phyloP scores from a whole-genome alignment of 805 yeast species.

The Wickerhamomyces bovis region DNA sequence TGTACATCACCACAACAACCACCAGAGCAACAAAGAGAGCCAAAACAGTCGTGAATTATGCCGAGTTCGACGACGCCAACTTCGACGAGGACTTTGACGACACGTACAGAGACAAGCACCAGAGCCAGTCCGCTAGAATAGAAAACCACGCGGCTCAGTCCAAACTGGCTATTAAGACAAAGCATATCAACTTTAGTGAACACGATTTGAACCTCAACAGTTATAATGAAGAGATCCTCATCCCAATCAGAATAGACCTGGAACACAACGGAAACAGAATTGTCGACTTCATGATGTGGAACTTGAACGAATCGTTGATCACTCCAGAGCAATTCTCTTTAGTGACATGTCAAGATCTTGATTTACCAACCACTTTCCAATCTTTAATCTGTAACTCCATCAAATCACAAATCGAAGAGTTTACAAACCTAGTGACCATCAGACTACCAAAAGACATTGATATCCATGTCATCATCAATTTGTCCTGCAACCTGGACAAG shows the following conservation, averaged over 20 bases:
- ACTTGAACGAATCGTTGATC: constrained; percentile 67
- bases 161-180: constrained; percentile 22
- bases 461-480: constrained; percentile 70
- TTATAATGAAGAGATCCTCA: constrained; percentile 59
- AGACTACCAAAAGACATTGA: constrained; percentile 62
- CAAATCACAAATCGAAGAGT: constrained; percentile 75
- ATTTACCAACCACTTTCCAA: constrained; percentile 62
- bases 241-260: constrained; percentile 82
- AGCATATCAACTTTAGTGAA: constrained; percentile 21
- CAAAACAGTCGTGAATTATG: constrained; percentile 66
- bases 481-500: constrained; percentile 78
- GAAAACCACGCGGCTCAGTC: constrained; percentile 11
- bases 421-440: constrained; percentile 53
- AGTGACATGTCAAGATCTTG: constrained; percentile 77
- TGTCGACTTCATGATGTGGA: constrained; percentile 89
- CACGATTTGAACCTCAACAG: constrained; percentile 19
- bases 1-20: constrained; percentile 67
- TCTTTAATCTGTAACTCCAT: constrained; percentile 63
- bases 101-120: constrained; percentile 14
- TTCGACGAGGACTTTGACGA: constrained; percentile 45
- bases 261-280: constrained; percentile 82
- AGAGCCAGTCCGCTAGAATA: constrained; percentile 1
- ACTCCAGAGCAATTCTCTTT: constrained; percentile 89
- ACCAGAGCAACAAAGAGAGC: constrained; percentile 76
- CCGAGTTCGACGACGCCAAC: constrained; percentile 70